Evolutionary conservation across 768 basidiomycete genomes (phyloP).

Genomic region (Hygrophorus pudorinus): DNA sequence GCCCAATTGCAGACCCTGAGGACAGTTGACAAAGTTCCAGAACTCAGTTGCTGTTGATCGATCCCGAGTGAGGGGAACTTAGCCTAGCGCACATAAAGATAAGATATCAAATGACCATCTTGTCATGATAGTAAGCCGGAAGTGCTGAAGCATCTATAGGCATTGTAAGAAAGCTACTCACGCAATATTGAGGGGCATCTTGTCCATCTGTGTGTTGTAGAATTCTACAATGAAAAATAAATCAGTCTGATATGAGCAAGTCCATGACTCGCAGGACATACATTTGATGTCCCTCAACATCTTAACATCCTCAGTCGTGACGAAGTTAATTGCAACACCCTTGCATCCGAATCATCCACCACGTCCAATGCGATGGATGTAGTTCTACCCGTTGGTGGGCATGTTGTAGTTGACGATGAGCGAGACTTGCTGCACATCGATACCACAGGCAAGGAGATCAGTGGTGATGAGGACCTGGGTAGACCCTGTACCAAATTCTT

Average conservation of each 20-base stretch:
- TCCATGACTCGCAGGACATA: constrained; percentile 29
- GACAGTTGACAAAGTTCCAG: too few relatives aligned
- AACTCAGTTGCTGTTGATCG: too few relatives aligned
- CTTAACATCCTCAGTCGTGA: too few relatives aligned
- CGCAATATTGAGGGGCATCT: constrained; percentile 95
- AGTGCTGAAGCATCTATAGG: constrained; percentile 13
- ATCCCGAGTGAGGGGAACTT: too few relatives aligned
- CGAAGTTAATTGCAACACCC: too few relatives aligned
- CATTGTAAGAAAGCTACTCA: constrained; percentile 28
- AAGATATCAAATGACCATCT: too few relatives aligned
- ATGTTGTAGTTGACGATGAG: too few relatives aligned
- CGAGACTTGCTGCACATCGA: too few relatives aligned
- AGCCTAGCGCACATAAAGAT: too few relatives aligned
- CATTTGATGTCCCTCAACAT: constrained; percentile 97
- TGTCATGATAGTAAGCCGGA: too few relatives aligned
- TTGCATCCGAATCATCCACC: constrained; percentile 94
- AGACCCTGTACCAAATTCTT: constrained; percentile 96
- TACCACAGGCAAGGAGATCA: constrained; percentile 92
- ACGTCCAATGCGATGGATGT: constrained; percentile 95
- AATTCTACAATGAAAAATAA: constrained; percentile 47
- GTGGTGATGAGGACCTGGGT: constrained; percentile 98
- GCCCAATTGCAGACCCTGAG: too few relatives aligned
- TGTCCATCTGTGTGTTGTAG: constrained; percentile 92
- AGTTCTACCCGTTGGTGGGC: too few relatives aligned
- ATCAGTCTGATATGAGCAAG: constrained; percentile 8